Evolutionary conservation across 305 asterid genomes (phyloP).

Genomic region (Rubia occidens): DNA sequence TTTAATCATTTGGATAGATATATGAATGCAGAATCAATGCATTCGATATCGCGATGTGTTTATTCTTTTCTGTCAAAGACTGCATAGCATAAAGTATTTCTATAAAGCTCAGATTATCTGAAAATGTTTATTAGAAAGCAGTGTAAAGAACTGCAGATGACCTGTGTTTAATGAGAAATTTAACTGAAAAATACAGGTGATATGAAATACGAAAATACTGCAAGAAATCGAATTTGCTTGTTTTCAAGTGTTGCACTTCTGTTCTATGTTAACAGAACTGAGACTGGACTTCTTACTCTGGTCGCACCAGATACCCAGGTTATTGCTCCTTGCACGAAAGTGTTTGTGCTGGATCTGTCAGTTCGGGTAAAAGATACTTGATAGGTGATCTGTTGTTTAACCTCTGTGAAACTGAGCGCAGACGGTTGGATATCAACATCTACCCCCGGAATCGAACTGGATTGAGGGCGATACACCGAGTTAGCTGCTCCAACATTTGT

Average conservation of each 20-base stretch:
- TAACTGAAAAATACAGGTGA: not conserved
- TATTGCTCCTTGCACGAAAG: constrained; percentile 16
- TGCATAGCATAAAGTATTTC: not conserved
- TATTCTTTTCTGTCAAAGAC: not conserved
- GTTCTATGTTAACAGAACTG: constrained; percentile 8
- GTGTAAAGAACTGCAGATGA: not conserved
- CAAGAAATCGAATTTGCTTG: not conserved
- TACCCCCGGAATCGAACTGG: constrained; percentile 23
- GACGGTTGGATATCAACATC: constrained; percentile 24
- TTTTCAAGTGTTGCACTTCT: not conserved
- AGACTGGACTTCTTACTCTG: constrained; percentile 18
- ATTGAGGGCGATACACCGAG: constrained; percentile 24
- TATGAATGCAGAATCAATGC: not conserved
- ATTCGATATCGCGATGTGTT: not conserved
- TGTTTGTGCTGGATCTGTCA: not conserved
- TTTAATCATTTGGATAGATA: too few species aligned
- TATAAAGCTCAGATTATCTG: not conserved
- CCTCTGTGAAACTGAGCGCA: constrained; percentile 24
- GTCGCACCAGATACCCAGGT: constrained; percentile 11
- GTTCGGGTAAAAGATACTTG: constrained; percentile 26
- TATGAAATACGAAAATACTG: not conserved
- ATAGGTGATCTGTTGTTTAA: constrained; percentile 28
- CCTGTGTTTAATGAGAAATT: constrained; percentile 1
- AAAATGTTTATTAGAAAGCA: not conserved
- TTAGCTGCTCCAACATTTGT: constrained; percentile 41